A percentile compares a stretch with the other conserved stretches of the same genome.
Evolutionary conservation across 225 moss, liverwort and hornwort species (phyloP).

Genomic region (Antitrichia curtipendula): DNA sequence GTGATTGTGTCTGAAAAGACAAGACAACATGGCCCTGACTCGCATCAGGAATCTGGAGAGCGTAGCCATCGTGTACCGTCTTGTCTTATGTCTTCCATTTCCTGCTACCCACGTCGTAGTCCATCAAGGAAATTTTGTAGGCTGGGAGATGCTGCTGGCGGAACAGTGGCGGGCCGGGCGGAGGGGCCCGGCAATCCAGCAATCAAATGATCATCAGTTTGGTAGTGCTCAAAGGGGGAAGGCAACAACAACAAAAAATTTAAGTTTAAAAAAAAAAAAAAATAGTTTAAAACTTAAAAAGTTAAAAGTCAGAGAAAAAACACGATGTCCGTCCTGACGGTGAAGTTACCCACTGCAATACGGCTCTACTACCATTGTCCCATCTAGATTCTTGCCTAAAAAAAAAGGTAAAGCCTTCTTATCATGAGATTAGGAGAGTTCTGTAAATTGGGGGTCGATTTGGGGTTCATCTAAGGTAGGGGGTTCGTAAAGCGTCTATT

Average conservation of each 20-base stretch:
- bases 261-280: too few species aligned
- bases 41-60: conserved; percentile 16
- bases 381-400: background rate
- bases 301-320: background rate
- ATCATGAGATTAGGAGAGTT: background rate
- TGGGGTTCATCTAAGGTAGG: background rate
- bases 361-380: background rate
- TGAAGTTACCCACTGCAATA: background rate
- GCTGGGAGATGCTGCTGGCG: background rate
- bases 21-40: background rate
- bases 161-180: background rate
- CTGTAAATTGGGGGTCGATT: background rate
- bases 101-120: background rate
- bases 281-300: too few species aligned
- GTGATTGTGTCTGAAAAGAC: conserved; percentile 21
- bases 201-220: background rate
- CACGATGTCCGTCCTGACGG: background rate
- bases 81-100: background rate
- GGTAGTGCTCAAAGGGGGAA: background rate
- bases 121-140: background rate
- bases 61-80: conserved; percentile 4
- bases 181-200: background rate
- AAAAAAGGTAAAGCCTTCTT: background rate
- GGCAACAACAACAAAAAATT: too few species aligned
- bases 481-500: too few species aligned